These are phyloP conservation scores for Verticillium klebahnii DNA, from an alignment of 2,329 filamentous ascomycete species.

Conservation along the genomic window DNA sequence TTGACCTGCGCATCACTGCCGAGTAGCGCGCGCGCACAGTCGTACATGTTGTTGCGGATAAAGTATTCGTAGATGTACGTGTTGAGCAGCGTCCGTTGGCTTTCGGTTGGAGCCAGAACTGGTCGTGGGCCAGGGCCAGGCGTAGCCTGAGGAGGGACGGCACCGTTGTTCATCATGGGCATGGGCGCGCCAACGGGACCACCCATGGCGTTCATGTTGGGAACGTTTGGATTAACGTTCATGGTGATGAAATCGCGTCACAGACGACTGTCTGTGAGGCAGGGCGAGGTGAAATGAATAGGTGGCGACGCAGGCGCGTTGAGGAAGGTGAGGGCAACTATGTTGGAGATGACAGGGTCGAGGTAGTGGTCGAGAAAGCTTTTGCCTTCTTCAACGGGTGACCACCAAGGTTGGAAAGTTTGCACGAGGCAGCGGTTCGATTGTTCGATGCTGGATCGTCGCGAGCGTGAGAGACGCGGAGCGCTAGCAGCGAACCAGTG, in stretches of 20 bases:
- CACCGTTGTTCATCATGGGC: constrained; percentile 63
- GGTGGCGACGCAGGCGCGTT: constrained; percentile 3
- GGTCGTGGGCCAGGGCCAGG: constrained; percentile 11
- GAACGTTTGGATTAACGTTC: constrained; percentile 58
- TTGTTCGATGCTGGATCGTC: constrained; percentile 18
- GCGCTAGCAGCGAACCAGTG: constrained; percentile 8
- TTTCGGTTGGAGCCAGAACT: constrained; percentile 23
- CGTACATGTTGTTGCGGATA: constrained; percentile 76
- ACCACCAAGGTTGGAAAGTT: constrained; percentile 5
- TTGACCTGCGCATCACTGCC: constrained; percentile 63
- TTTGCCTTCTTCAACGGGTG: background rate
- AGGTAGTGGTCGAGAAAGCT: background rate
- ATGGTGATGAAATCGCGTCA: constrained; percentile 19
- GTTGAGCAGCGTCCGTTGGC: constrained; percentile 60
- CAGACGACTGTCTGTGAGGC: constrained; percentile 34
- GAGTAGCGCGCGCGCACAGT: constrained; percentile 73
- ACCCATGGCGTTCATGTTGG: constrained; percentile 65
- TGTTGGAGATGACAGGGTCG: background rate
- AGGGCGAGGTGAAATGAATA: constrained; percentile 14
- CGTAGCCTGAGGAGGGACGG: constrained; percentile 24
- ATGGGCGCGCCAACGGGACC: constrained; percentile 60
- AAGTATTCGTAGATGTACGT: constrained; percentile 94
- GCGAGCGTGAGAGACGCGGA: constrained; percentile 18
- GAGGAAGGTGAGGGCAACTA: background rate
- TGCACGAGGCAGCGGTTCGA: constrained; percentile 13